A percentile compares a stretch with the other conserved stretches of the same genome.
Evolutionary conservation across 2,329 filamentous ascomycete genomes (phyloP).

Genomic region (Calonectria hongkongensis): DNA sequence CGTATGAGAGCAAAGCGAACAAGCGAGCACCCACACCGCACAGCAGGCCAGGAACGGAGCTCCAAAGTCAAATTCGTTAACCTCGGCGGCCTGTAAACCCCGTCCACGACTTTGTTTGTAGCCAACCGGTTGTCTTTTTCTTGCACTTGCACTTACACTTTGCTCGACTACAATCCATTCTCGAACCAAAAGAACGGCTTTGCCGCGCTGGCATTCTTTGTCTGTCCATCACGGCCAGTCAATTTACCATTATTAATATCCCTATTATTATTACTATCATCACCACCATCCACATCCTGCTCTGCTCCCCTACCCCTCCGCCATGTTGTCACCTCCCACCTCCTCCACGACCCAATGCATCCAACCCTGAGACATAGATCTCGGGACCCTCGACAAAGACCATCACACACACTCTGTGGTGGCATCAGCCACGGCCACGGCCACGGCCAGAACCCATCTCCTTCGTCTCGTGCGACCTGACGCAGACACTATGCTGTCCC

Average conservation of each 20-base stretch:
- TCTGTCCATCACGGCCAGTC: background rate
- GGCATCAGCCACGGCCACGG: conserved; percentile 7
- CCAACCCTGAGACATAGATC: conserved; percentile 7
- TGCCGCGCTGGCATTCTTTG: background rate
- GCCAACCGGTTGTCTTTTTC: background rate
- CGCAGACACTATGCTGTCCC: conserved; percentile 16
- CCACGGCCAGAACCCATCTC: background rate
- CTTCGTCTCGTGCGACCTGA: background rate
- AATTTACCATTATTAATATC: background rate
- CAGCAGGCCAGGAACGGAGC: conserved; percentile 51
- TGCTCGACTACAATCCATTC: background rate
- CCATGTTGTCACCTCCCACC: conserved; percentile 11
- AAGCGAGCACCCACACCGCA: background rate
- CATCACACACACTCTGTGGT: conserved; percentile 3
- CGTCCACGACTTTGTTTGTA: conserved; percentile 1
- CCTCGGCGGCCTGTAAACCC: background rate
- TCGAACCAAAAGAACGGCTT: background rate
- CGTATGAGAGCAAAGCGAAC: no score
- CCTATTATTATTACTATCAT: background rate
- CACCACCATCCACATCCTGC: background rate
- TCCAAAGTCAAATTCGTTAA: conserved; percentile 50
- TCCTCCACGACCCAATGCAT: conserved; percentile 18
- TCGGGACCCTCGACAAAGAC: conserved; percentile 13
- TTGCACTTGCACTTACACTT: background rate
- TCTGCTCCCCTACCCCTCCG: background rate